A percentile compares a stretch with the other conserved stretches of the same genome.
phyloP scores from a whole-genome alignment of 164 flowering plant species.

The Liquidambar formosana region DNA sequence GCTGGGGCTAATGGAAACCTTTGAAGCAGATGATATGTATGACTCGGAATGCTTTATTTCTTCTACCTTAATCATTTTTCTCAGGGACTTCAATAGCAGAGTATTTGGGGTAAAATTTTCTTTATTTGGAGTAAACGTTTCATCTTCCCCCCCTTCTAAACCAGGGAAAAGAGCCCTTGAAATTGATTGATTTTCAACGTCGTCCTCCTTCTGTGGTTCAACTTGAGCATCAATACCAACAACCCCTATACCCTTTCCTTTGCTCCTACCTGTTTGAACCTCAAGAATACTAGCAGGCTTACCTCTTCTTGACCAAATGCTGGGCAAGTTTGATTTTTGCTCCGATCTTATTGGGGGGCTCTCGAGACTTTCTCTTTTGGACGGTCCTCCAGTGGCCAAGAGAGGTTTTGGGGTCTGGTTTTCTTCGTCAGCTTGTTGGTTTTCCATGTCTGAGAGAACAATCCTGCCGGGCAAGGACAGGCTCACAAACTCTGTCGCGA shows the following conservation, averaged over 20 bases:
- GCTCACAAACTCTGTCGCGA: background rate
- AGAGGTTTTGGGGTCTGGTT: slow-evolving; percentile 13
- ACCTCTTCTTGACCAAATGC: slow-evolving; percentile 68
- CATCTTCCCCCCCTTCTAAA: slow-evolving; percentile 32
- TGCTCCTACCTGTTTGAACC: slow-evolving; percentile 38
- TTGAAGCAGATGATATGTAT: slow-evolving; percentile 26
- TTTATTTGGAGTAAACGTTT: slow-evolving; percentile 56
- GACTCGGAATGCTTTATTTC: slow-evolving; percentile 25
- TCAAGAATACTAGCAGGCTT: slow-evolving; percentile 42
- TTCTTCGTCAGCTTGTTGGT: slow-evolving; percentile 8
- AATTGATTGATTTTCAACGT: slow-evolving; percentile 9
- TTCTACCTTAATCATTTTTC: slow-evolving; percentile 28
- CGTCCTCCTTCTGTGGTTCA: slow-evolving; percentile 11
- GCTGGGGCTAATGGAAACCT: slow-evolving; percentile 19
- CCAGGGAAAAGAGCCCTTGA: slow-evolving; percentile 31
- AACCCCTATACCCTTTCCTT: slow-evolving; percentile 15
- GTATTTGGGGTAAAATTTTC: slow-evolving; percentile 61
- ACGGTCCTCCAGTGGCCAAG: background rate
- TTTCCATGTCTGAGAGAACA: slow-evolving; percentile 11
- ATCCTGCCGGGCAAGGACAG: background rate
- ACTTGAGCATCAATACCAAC: slow-evolving; percentile 7
- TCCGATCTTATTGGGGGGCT: slow-evolving; percentile 24
- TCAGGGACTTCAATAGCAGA: slow-evolving; percentile 33
- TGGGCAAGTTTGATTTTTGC: slow-evolving; percentile 18
- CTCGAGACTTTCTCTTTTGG: slow-evolving; percentile 23